These are phyloP conservation scores for Fistulina hepatica DNA, from an alignment of 1,284 basidiomycete genomes.

Conservation along the genomic window DNA sequence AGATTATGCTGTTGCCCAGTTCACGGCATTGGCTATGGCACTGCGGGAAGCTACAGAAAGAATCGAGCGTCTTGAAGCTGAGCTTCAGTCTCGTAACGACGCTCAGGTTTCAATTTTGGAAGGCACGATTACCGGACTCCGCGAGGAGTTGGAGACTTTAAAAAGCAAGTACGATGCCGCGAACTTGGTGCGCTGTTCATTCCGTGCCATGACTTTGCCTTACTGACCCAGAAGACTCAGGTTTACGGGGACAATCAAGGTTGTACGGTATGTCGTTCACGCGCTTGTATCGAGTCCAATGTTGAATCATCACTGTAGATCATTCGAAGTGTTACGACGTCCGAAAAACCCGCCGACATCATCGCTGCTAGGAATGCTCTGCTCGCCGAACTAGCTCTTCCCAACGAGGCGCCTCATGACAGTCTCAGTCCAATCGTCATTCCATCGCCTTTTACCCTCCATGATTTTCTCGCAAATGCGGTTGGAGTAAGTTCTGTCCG, in stretches of 20 bases:
- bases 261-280: too few species aligned
- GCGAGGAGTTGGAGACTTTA: slow-evolving; percentile 27
- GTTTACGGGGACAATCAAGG: too few species aligned
- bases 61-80: slow-evolving; percentile 41
- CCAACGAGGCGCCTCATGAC: slow-evolving; percentile 48
- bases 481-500: slow-evolving; percentile 36
- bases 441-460: slow-evolving; percentile 47
- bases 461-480: slow-evolving; percentile 56
- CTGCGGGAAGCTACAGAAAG: slow-evolving; percentile 46
- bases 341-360: slow-evolving; percentile 34
- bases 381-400: slow-evolving; percentile 49
- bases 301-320: too few species aligned
- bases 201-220: too few species aligned
- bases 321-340: background rate
- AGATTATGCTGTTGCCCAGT: slow-evolving; percentile 48
- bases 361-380: slow-evolving; percentile 42
- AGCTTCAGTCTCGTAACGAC: too few species aligned
- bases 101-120: slow-evolving; percentile 26
- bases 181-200: too few species aligned
- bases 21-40: too few species aligned
- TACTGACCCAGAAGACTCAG: too few species aligned
- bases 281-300: too few species aligned
- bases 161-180: too few species aligned
- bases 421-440: slow-evolving; percentile 55
- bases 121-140: slow-evolving; percentile 28